Evolutionary conservation across 257 asterid species (phyloP).

Genomic region (Rubia yunnanensis): DNA sequence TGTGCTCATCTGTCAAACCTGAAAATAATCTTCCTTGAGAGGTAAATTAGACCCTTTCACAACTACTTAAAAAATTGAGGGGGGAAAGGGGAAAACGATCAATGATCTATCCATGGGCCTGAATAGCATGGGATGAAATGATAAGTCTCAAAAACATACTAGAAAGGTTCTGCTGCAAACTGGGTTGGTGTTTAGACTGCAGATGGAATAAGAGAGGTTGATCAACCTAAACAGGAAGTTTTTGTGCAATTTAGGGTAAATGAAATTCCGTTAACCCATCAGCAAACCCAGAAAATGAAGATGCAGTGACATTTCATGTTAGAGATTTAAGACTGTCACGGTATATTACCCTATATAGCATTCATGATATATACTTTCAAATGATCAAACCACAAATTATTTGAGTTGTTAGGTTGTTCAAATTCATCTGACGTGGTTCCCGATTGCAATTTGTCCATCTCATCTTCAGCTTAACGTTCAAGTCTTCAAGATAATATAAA

Average conservation of each 20-base stretch:
- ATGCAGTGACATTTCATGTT: too few relatives aligned
- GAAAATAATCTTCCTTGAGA: constrained; percentile 3
- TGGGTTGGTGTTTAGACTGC: not conserved
- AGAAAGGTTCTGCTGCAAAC: not conserved
- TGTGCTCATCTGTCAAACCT: constrained; percentile 10
- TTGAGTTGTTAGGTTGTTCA: not conserved
- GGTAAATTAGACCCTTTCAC: not conserved
- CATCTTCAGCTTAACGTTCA: not conserved
- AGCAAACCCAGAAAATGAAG: not conserved
- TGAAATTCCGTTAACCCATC: not conserved
- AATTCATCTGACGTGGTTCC: not conserved
- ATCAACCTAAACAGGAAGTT: not conserved
- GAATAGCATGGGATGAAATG: not conserved
- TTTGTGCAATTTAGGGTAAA: not conserved
- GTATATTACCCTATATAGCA: not conserved
- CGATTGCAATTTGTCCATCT: not conserved
- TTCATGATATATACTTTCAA: not conserved
- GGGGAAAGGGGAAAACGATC: not conserved
- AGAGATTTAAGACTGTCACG: not conserved
- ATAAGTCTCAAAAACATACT: not conserved
- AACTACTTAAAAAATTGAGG: not conserved
- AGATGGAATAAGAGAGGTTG: not conserved
- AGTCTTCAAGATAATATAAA: not conserved
- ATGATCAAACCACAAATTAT: not conserved
- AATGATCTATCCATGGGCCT: not conserved